A percentile compares a stretch with the other conserved stretches of the same genome.
These are phyloP conservation scores for Candida sp. DNA, from an alignment of 1,139 yeast species.

Conservation along the genomic window DNA sequence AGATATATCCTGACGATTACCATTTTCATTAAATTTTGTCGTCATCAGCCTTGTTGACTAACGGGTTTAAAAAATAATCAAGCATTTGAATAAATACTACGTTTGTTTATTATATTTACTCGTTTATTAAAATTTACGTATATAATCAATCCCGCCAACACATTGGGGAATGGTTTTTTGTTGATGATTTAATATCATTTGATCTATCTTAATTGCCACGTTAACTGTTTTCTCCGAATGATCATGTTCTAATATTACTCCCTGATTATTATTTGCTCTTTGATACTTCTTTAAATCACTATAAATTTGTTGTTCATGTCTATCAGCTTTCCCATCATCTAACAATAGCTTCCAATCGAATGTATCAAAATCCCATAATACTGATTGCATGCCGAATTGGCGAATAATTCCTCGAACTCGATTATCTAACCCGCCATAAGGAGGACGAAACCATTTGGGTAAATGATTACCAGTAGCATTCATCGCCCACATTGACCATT, in stretches of 20 bases:
- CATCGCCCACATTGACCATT: conserved; percentile 99
- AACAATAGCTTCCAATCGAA: conserved; percentile 79
- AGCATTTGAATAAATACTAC: too few relatives aligned
- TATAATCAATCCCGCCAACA: conserved; percentile 57
- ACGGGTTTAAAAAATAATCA: too few relatives aligned
- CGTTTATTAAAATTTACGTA: conserved; percentile 22
- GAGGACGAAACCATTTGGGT: conserved; percentile 97
- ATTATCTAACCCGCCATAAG: conserved; percentile 92
- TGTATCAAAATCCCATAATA: conserved; percentile 89
- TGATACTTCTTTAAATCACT: conserved; percentile 56
- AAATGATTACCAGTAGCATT: conserved; percentile 86
- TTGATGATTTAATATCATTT: conserved; percentile 39
- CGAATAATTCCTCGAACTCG: conserved; percentile 76
- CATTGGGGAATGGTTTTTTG: conserved; percentile 86
- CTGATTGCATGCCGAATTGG: conserved; percentile 85
- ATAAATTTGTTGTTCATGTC: conserved; percentile 49
- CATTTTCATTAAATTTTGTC: too few relatives aligned
- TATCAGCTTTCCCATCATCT: conserved; percentile 20
- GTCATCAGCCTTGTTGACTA: too few relatives aligned
- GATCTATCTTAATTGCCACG: conserved; percentile 57
- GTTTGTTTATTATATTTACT: too few relatives aligned
- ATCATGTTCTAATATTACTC: conserved; percentile 85
- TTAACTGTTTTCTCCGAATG: conserved; percentile 64
- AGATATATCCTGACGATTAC: too few relatives aligned
- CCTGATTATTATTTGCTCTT: conserved; percentile 34